Evolutionary conservation across 2,329 filamentous ascomycete species (phyloP).

Genomic region (Coleophoma eucalyptorum): DNA sequence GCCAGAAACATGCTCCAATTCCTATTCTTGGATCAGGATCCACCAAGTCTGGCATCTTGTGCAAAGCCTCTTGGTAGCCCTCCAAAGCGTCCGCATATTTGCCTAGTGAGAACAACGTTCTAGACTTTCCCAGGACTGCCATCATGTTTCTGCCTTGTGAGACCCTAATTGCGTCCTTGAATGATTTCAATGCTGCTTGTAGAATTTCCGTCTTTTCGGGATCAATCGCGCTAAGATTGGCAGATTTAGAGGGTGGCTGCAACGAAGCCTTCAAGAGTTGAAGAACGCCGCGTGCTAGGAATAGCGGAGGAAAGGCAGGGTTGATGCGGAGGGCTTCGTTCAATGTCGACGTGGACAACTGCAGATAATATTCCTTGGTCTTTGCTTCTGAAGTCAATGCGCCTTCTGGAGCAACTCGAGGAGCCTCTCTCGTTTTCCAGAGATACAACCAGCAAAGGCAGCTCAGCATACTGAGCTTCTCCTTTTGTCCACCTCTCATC

Average conservation of each 20-base stretch:
- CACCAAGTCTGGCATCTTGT: constrained; percentile 79
- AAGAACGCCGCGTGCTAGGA: constrained; percentile 85
- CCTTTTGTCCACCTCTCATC: constrained; percentile 56
- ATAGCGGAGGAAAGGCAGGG: constrained; percentile 86
- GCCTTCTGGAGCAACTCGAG: constrained; percentile 61
- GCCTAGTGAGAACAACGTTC: constrained; percentile 80
- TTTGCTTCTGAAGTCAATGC: constrained; percentile 66
- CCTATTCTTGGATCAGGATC: constrained; percentile 96
- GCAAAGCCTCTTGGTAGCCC: constrained; percentile 81
- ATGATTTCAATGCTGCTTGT: constrained; percentile 83
- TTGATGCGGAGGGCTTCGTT: constrained; percentile 96
- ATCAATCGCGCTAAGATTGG: constrained; percentile 59
- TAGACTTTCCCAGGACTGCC: constrained; percentile 84
- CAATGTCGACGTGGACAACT: constrained; percentile 82
- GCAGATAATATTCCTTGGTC: constrained; percentile 91
- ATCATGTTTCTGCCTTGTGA: constrained; percentile 88
- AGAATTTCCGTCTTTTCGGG: constrained; percentile 75
- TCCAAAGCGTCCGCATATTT: constrained; percentile 81
- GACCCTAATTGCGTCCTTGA: constrained; percentile 86
- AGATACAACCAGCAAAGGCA: constrained; percentile 70
- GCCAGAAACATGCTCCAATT: constrained; percentile 96
- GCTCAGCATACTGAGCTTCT: constrained; percentile 62
- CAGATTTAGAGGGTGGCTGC: constrained; percentile 67
- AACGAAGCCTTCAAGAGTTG: constrained; percentile 84
- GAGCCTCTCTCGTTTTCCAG: constrained; percentile 65